Base-by-base conservation (phyloP, 148 eudicot species). In the Nepenthes gracilis region DNA sequence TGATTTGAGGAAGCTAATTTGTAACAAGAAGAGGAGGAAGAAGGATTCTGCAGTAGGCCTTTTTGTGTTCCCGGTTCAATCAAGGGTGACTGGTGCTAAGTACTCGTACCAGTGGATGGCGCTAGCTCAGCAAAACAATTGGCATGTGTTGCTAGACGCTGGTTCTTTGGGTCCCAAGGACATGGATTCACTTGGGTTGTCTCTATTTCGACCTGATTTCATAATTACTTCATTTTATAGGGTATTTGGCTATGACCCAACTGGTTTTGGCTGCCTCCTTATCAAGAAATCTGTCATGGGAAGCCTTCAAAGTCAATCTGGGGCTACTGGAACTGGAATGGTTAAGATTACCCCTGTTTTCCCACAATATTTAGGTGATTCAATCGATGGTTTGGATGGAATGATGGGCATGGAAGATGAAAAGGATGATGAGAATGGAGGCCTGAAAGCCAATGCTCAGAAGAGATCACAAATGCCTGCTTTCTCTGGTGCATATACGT, bases 101-200 rank as follows among this genome's bases (percentile, higher is more conserved):
- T 93, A 93, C 72, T 93, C 98, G 37, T 93, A 93, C 68, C 98
- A 93, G 62, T 93, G 98, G 98, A 88, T 93, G 98, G 90, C 98
- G 45, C 64, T 93, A 50, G 98, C 98, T 12, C 96, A 93, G 70
- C 96, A 93, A 72, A 88, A 88, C 76, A 86, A 93, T 62, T 93
- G 98, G 98, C 98, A 93, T 73, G 98, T 93, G 9, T 78, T 82
- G 69, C 85, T 93, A 47, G 98, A 93, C 76, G 98, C 98, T 23
- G 98, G 98, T 57, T 79, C 98, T 12, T 75, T 93, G 77, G 98
- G 98, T 62, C 98, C 98, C 0, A 88, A 88, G 65, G 98, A 93
- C 73, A 93, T 93, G 98, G 98, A 93, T 69, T 93, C 98, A 37
- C 95, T 93, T 40, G 98, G 98, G 15, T 68, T 93, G 68, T 93